Evolutionary conservation across 495 filamentous ascomycete genomes (phyloP), one percentile per base, ranked within the genome.

Genomic region (Pyrenopolyporus hunteri): DNA sequence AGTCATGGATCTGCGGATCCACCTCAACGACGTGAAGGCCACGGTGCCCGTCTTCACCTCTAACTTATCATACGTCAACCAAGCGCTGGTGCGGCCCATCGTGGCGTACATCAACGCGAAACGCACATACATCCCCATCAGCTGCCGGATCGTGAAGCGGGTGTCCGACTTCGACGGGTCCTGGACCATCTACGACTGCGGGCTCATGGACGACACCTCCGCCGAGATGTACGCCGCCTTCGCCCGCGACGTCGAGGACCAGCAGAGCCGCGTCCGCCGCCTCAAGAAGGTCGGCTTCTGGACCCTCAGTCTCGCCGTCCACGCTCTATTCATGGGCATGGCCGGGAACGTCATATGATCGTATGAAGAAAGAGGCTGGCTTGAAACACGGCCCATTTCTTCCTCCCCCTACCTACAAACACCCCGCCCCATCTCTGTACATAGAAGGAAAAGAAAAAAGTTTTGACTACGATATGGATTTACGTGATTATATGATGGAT

Each of bases 101-200:
- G 94, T 98, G n/a, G 95, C 94, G 1, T 98, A 97, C 69, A 97
- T 98, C 75, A 98, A 98, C 73, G 90, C 90, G 25, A 85, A 89
- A 70, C 87, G 85, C 66, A 93, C 92, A 0, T 97, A 96, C 70
- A 98, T 98, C 42, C 95, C 94, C 7, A 87, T 98, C 68, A 89
- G 88, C 56, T 98, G 94, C 76, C 89, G 93, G 47, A 89, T 98
- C 49, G 89, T 96, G 58, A 98, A 98, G 76, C 84, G 83, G 2
- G 81, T 83, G 7, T 79, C 82, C 50, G 94, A 98, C 72, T 98
- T 98, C 66, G 92, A 98, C 71, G 94, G 94, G 13, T 89, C 88
- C 60, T 98, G 94, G 94, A 96, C 91, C 11, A 85, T 96, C 39
- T 97, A 87, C 73, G 94, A 98, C 69, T 93, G 89, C 69, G 91